Conservation (phyloP, 331 rosid species). For the Saraca asoca region DNA sequence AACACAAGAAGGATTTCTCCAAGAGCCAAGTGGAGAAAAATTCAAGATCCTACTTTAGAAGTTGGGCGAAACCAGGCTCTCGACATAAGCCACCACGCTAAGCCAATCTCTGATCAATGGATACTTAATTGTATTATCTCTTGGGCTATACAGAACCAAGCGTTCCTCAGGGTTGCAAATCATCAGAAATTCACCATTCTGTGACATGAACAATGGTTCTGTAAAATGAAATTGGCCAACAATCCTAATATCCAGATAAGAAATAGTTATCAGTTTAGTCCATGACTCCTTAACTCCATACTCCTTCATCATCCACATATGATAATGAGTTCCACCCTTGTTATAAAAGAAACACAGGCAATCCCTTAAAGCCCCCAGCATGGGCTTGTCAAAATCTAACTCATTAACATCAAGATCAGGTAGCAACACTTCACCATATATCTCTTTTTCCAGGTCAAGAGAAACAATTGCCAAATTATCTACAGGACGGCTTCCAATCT, state of each 20-base stretch:
- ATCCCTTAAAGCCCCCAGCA: background rate
- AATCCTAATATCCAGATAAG: background rate
- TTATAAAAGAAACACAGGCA: background rate
- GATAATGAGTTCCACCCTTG: background rate
- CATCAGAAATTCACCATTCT: too few species aligned
- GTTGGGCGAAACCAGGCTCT: background rate
- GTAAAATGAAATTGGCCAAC: too few species aligned
- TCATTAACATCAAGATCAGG: background rate
- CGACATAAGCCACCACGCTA: background rate
- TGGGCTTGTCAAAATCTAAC: background rate
- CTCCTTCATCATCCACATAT: background rate
- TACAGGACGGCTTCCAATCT: background rate
- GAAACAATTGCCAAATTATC: background rate
- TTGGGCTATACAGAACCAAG: background rate
- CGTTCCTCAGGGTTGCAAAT: background rate
- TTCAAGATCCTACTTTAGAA: too few species aligned
- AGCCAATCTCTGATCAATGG: background rate
- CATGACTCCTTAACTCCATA: background rate
- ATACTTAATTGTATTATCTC: too few species aligned
- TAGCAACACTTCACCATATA: background rate
- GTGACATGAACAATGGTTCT: too few species aligned
- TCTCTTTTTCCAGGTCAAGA: background rate
- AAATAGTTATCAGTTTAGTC: background rate
- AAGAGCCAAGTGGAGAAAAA: too few species aligned
- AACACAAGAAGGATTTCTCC: too few species aligned